Conservation (phyloP, 2,329 filamentous ascomycete genomes). For the Ceratocystis lukuohia region DNA sequence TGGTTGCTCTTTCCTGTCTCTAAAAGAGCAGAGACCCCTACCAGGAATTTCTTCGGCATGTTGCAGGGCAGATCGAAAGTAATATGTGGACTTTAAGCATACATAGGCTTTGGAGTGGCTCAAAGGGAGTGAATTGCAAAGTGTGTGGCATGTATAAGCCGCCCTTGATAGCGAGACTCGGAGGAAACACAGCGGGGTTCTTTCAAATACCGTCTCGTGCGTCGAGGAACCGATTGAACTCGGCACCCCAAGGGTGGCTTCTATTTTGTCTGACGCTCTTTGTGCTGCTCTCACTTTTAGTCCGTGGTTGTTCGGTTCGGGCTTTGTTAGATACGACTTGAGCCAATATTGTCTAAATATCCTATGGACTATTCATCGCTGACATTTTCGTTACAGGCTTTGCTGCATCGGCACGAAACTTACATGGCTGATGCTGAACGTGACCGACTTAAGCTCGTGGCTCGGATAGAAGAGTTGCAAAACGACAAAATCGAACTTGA, state of each 20-base stretch:
- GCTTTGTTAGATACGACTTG: not conserved
- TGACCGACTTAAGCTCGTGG: conserved; percentile 60
- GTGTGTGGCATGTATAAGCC: conserved; percentile 6
- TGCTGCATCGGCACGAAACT: conserved; percentile 81
- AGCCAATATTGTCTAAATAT: not conserved
- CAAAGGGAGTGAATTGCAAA: conserved; percentile 2
- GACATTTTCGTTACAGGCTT: conserved; percentile 65
- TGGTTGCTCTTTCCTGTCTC: not conserved
- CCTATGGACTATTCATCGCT: conserved; percentile 38
- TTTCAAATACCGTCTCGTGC: not conserved
- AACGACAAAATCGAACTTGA: conserved; percentile 60
- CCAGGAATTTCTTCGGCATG: not conserved
- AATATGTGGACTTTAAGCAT: conserved; percentile 7
- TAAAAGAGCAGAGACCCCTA: not conserved
- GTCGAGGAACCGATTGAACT: no score
- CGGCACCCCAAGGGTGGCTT: no score
- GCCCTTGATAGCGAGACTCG: not conserved
- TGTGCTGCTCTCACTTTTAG: no score
- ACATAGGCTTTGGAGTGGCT: conserved; percentile 8
- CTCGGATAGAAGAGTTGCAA: conserved; percentile 64
- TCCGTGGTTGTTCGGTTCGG: not conserved
- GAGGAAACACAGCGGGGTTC: not conserved
- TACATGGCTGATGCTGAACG: conserved; percentile 88
- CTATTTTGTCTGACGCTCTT: not conserved
- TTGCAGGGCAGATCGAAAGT: not conserved